These are phyloP conservation scores for Camellia sinensis DNA, from an alignment of 148 eudicot genomes.

Conservation along the genomic window DNA sequence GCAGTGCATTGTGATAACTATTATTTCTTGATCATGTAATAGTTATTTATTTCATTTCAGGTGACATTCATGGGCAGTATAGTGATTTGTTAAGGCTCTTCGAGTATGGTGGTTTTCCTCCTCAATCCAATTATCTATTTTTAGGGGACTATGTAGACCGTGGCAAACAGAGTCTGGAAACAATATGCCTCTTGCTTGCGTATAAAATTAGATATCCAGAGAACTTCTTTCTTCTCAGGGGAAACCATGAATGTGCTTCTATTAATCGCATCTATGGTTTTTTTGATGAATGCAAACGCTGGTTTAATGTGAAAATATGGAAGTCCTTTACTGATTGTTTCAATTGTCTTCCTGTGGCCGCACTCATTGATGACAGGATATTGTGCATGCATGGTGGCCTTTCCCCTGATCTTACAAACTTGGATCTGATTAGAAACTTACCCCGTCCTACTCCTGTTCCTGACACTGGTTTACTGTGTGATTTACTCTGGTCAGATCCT, in stretches of 20 bases:
- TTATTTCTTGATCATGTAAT: not conserved
- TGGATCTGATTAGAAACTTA: constrained; percentile 13
- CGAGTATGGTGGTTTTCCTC: constrained; percentile 12
- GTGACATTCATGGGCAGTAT: constrained; percentile 13
- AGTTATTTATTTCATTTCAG: not conserved
- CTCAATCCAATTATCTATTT: constrained; percentile 10
- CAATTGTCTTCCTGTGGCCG: constrained; percentile 12
- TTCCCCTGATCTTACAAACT: constrained; percentile 14
- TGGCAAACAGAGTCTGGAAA: constrained; percentile 14
- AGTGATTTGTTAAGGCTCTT: constrained; percentile 13
- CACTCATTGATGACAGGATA: constrained; percentile 9
- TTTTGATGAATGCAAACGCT: constrained; percentile 13
- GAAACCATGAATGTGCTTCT: constrained; percentile 14
- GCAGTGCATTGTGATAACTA: not conserved
- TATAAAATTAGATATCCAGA: constrained; percentile 9
- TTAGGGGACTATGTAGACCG: constrained; percentile 13
- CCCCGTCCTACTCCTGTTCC: constrained; percentile 9
- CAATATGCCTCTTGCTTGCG: constrained; percentile 12
- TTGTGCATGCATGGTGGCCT: constrained; percentile 13
- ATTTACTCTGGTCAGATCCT: constrained; percentile 12
- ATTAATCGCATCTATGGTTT: constrained; percentile 12
- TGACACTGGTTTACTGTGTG: constrained; percentile 11
- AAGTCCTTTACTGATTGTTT: constrained; percentile 11
- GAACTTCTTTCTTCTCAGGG: constrained; percentile 11
- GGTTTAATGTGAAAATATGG: constrained; percentile 15